These are phyloP conservation scores for Leucosporidium scottii DNA, from an alignment of 768 basidiomycete genomes.

Conservation along the genomic window DNA sequence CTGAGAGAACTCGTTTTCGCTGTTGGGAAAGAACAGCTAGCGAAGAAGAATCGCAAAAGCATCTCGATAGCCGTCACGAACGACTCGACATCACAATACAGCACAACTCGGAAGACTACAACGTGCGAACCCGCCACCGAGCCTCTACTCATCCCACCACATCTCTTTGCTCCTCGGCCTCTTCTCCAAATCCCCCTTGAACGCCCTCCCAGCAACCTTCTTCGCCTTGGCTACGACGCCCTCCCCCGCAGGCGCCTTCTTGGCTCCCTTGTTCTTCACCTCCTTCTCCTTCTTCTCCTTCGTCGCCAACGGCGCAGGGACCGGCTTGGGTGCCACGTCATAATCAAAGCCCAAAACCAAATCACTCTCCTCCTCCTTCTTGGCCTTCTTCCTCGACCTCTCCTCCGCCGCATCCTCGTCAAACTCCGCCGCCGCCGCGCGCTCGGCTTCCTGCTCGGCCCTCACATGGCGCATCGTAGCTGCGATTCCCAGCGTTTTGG, in stretches of 20 bases:
- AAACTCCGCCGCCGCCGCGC: background rate
- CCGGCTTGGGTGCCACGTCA: background rate
- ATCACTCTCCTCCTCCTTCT: conserved; percentile 29
- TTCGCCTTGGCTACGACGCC: conserved; percentile 1
- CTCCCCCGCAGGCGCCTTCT: conserved; percentile 5
- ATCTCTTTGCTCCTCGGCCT: conserved; percentile 9
- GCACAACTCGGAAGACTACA: background rate
- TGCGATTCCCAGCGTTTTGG: conserved; percentile 15
- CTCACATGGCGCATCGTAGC: conserved; percentile 19
- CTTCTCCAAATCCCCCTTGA: conserved; percentile 24
- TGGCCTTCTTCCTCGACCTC: conserved; percentile 21
- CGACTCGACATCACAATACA: background rate
- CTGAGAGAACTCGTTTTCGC: too few species aligned
- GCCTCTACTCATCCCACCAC: conserved; percentile 23
- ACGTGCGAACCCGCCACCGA: background rate
- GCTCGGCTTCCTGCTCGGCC: conserved; percentile 16
- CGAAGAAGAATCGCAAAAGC: too few species aligned
- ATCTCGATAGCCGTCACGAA: too few species aligned
- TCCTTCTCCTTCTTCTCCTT: background rate
- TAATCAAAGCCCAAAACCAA: conserved; percentile 29
- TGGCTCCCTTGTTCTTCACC: conserved; percentile 17
- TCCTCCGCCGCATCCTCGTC: conserved; percentile 11
- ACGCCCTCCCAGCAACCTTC: conserved; percentile 13
- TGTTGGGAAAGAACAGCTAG: too few species aligned
- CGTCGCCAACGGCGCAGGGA: too few species aligned